Evolutionary conservation across 208 protist genomes (phyloP), one percentile per base, ranked within the genome.

Genomic region (Crithidia thermophila): DNA sequence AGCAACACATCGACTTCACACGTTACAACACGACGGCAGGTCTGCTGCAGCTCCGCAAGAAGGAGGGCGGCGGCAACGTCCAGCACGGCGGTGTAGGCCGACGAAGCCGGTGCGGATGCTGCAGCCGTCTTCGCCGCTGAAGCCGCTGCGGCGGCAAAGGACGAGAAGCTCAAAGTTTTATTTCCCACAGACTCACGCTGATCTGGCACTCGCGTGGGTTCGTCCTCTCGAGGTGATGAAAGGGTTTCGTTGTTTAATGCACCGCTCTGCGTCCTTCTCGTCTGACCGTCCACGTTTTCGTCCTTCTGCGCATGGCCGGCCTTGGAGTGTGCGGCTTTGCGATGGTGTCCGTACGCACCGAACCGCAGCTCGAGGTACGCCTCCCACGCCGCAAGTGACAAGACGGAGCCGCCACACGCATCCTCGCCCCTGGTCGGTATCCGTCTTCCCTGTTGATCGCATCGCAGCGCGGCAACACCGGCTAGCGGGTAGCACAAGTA

Each of bases 401-500:
- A 8, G 34, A 39, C 34, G 6, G 9, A 39, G 34, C n/a, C n/a
- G n/a, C 13, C 3, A 8, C 49, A 55, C 7, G 28, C 4, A 18
- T 4, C 27, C 4, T 10, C 18, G 10, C 21, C 21, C n/a, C 45
- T n/a, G n/a, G n/a, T n/a, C n/a, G n/a, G n/a, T n/a, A n/a, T 23
- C 16, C 21, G 7, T 50, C 21, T 14, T 23, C 18, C 6, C 53
- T 30, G 47, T 28, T 23, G 20, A 42, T 42, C 18, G 9, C 25
- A n/a, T 14, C 27, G 21, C 30, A 30, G 8, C 5, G 33, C 34
- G 9, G 45, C 11, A 51, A 61, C 69, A 11, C 69, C 69, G 20
- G 69, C 69, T 25, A 75, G 53, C 2, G 69, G 60, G 34, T 64
- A 75, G 36, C 60, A 67, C 42, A 75, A 20, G 28, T 59, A 75